A percentile compares a stretch with the other conserved stretches of the same genome.
phyloP scores from a whole-genome alignment of 495 filamentous ascomycete genomes.

The Talaromyces adpressus region DNA sequence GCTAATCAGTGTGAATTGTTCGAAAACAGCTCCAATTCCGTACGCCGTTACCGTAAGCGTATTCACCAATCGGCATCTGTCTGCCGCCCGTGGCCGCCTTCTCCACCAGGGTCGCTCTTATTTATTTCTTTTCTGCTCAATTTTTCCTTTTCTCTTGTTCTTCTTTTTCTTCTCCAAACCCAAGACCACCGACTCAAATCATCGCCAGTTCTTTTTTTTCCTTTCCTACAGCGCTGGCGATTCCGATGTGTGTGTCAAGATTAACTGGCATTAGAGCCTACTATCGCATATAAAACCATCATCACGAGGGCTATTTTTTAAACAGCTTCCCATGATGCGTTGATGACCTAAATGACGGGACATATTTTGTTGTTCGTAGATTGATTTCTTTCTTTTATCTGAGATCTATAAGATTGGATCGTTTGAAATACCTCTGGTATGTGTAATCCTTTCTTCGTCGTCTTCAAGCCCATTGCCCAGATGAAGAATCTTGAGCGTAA shows the following conservation, averaged over 20 bases:
- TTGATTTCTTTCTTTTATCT: conserved; percentile 8
- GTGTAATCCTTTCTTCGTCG: conserved; percentile 5
- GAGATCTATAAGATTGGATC: not conserved
- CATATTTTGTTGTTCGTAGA: conserved; percentile 32
- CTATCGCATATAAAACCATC: conserved; percentile 97
- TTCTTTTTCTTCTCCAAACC: conserved; percentile 31
- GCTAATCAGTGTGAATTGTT: not conserved
- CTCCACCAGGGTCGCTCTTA: not conserved
- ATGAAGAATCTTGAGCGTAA: conserved; percentile 64
- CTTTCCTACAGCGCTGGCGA: conserved; percentile 67
- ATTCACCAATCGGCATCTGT: conserved; percentile 7
- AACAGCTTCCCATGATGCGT: conserved; percentile 83
- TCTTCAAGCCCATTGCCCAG: conserved; percentile 4
- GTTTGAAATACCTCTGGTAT: not conserved
- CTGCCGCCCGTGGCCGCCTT: conserved; percentile 5
- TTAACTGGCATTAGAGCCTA: conserved; percentile 37
- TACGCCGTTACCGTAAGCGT: not conserved
- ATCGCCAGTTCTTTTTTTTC: conserved; percentile 59
- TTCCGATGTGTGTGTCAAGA: conserved; percentile 89
- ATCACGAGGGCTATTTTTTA: conserved; percentile 79
- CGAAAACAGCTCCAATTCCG: not conserved
- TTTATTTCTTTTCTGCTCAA: conserved; percentile 2
- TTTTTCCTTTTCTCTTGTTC: conserved; percentile 16
- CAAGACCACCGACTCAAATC: conserved; percentile 94
- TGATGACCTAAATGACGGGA: conserved; percentile 95